Conservation (phyloP, 805 yeast species). For the Wickerhamiella hasegawae region DNA sequence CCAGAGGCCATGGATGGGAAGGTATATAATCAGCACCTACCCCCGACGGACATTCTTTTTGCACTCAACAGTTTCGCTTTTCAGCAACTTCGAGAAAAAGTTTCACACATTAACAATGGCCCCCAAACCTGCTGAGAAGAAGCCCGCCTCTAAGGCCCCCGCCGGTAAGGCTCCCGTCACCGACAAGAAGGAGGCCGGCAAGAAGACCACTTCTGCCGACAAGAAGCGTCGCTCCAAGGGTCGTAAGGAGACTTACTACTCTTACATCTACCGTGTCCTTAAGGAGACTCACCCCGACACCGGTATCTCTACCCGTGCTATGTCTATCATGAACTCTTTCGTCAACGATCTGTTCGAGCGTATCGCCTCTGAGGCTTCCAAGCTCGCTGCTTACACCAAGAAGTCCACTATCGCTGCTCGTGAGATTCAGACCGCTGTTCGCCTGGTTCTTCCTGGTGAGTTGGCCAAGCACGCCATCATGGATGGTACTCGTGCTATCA, state of each 20-base stretch:
- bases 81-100: slow-evolving; percentile 17
- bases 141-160: slow-evolving; percentile 38
- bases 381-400: slow-evolving; percentile 97
- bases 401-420: slow-evolving; percentile 95
- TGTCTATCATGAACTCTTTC: slow-evolving; percentile 97
- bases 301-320: slow-evolving; percentile 97
- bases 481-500: slow-evolving; percentile 97
- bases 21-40: not conserved
- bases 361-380: slow-evolving; percentile 94
- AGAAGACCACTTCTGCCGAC: slow-evolving; percentile 74
- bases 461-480: slow-evolving; percentile 96
- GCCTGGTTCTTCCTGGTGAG: slow-evolving; percentile 97
- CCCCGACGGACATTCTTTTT: slow-evolving; percentile 9
- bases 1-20: not conserved
- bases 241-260: slow-evolving; percentile 96
- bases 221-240: slow-evolving; percentile 86
- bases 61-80: slow-evolving; percentile 9
- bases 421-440: slow-evolving; percentile 97
- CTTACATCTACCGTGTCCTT: slow-evolving; percentile 95
- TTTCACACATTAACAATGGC: slow-evolving; percentile 23
- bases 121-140: slow-evolving; percentile 41
- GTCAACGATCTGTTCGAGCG: slow-evolving; percentile 97
- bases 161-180: slow-evolving; percentile 93
- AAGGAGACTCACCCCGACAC: slow-evolving; percentile 99
- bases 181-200: slow-evolving; percentile 80